phyloP scores from a whole-genome alignment of 1,139 yeast genomes.

The Hansenula anomala region DNA sequence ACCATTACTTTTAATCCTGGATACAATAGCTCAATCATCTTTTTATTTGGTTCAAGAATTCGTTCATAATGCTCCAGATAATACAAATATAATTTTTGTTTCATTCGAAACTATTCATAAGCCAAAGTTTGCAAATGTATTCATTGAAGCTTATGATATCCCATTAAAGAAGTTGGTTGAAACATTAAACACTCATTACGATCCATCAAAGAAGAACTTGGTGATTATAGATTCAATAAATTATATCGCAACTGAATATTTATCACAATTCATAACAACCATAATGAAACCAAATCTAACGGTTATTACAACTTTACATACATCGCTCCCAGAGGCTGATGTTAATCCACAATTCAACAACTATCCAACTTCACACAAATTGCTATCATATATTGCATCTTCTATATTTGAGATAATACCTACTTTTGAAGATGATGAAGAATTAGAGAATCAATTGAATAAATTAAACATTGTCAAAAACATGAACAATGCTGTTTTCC shows the following conservation, averaged over 20 bases:
- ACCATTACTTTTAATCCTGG: slow-evolving; percentile 66
- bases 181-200: slow-evolving; percentile 23
- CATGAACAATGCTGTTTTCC: slow-evolving; percentile 44
- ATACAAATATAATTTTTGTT: slow-evolving; percentile 39
- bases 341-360: slow-evolving; percentile 22
- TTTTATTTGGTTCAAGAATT: slow-evolving; percentile 53
- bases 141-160: slow-evolving; percentile 41
- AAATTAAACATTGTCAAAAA: slow-evolving; percentile 45
- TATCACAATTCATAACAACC: slow-evolving; percentile 50
- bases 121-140: slow-evolving; percentile 47
- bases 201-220: slow-evolving; percentile 18
- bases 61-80: slow-evolving; percentile 32
- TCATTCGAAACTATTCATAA: slow-evolving; percentile 57
- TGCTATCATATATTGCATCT: slow-evolving; percentile 67
- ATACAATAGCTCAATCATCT: slow-evolving; percentile 68
- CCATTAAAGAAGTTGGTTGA: slow-evolving; percentile 24
- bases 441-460: slow-evolving; percentile 36
- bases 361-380: slow-evolving; percentile 47
- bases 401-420: slow-evolving; percentile 61
- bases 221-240: slow-evolving; percentile 65
- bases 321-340: slow-evolving; percentile 36
- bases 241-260: slow-evolving; percentile 41
- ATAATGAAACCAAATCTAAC: slow-evolving; percentile 51
- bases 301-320: slow-evolving; percentile 60
- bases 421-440: slow-evolving; percentile 39